Evolutionary conservation across 345 rosid genomes (phyloP), one percentile per base, ranked within the genome.

Genomic region (Triadica sebifera): DNA sequence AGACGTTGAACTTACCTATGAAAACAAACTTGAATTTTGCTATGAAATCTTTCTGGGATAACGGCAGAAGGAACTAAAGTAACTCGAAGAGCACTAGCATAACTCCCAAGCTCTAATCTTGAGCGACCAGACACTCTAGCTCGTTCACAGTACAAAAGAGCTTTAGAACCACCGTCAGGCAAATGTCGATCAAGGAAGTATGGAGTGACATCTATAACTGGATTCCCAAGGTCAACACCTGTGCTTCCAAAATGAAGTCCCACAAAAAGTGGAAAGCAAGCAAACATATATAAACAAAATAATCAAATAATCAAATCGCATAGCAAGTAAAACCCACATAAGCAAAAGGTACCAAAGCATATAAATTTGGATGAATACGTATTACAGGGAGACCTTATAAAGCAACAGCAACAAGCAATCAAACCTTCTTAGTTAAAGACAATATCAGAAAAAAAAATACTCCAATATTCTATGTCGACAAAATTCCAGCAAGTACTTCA

Each of bases 11-110:
- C 87, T 87, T 85, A 91, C 98, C 90, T 77, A 75, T 91, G 98
- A 78, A 88, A 83, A 75, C 98, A 95, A 75, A 93, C 85, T 74
- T 81, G 90, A 60, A 95, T 84, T 85, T 81, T 90, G 69, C 78
- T 60, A 69, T 88, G 92, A 64, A 87, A 71, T 76, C 85, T 84
- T 82, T 89, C 92, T 0, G 92, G 86, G 55, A 89, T 79, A 41
- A 53, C 73, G 11, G 63, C 75, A 57, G 89, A 79, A 8, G 97
- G 97, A 72, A 79, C 75, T 79, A 91, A 46, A n/a, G 84, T 84
- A 50, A 91, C 80, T 66, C 84, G 88, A 47, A 88, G 66, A 16
- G 89, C 80, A 74, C 72, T 84, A 19, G 99, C 87, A 77, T 90
- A 95, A 77, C 90, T 93, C 56, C 75, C 78, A 68, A 91, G 81